Evolutionary conservation across 108 stramenopile species (phyloP).

Genomic region (Skeletonema grethae): DNA sequence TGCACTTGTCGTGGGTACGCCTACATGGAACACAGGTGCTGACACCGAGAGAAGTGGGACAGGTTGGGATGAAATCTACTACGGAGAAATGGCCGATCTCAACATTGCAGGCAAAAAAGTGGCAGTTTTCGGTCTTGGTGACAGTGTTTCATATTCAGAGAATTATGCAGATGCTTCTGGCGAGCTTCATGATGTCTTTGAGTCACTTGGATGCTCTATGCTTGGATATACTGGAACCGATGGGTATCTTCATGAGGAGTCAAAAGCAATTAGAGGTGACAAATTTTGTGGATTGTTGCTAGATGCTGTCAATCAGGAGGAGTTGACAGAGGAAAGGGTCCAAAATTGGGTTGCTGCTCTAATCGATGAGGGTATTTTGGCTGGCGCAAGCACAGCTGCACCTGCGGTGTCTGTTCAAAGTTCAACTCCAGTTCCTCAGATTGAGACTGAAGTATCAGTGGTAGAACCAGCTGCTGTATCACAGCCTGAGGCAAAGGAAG

Average conservation of each 20-base stretch:
- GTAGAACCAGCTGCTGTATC: slow-evolving; percentile 39
- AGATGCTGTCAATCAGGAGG: slow-evolving; percentile 88
- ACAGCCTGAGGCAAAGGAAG: slow-evolving; percentile 24
- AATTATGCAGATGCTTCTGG: slow-evolving; percentile 91
- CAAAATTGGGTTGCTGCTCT: slow-evolving; percentile 80
- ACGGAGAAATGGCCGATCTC: slow-evolving; percentile 60
- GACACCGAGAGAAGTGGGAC: slow-evolving; percentile 85
- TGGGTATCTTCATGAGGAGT: slow-evolving; percentile 83
- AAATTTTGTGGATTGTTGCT: slow-evolving; percentile 83
- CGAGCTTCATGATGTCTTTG: slow-evolving; percentile 88
- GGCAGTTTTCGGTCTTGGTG: slow-evolving; percentile 88
- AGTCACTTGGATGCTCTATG: slow-evolving; percentile 76
- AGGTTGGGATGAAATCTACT: slow-evolving; percentile 92
- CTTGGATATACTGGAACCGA: slow-evolving; percentile 75
- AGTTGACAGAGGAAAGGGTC: slow-evolving; percentile 72
- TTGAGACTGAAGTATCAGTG: slow-evolving; percentile 25
- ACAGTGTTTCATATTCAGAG: slow-evolving; percentile 72
- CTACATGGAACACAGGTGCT: slow-evolving; percentile 81
- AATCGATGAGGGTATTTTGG: slow-evolving; percentile 73
- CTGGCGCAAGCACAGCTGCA: slow-evolving; percentile 25
- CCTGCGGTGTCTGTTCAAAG: slow-evolving; percentile 10
- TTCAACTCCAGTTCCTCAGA: slow-evolving; percentile 10
- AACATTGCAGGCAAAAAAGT: slow-evolving; percentile 76
- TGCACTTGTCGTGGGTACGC: slow-evolving; percentile 69
- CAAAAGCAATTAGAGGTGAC: slow-evolving; percentile 84